Evolutionary conservation across 2,329 filamentous ascomycete species (phyloP).

Genomic region (Macrophomina phaseolina): DNA sequence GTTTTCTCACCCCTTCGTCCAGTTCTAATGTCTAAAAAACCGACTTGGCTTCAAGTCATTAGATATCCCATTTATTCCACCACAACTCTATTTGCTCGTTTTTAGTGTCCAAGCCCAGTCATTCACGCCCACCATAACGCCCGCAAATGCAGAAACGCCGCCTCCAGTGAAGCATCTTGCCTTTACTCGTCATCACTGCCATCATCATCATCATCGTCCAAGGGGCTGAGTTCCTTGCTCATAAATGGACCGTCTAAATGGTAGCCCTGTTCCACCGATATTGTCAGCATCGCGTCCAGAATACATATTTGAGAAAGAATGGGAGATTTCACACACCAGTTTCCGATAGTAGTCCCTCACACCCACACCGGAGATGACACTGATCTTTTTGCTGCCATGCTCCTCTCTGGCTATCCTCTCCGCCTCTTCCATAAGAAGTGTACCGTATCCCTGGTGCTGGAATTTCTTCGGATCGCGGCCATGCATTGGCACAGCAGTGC

Average conservation of each 20-base stretch:
- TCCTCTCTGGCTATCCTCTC: slow-evolving; percentile 94
- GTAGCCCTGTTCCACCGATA: slow-evolving; percentile 59
- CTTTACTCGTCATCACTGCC: slow-evolving; percentile 23
- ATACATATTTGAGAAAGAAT: no score
- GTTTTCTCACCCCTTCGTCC: no score
- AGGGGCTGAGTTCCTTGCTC: slow-evolving; percentile 44
- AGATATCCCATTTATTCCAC: background rate
- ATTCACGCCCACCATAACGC: background rate
- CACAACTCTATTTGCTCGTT: background rate
- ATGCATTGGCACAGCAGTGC: slow-evolving; percentile 95
- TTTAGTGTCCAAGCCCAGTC: background rate
- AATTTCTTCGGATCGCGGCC: slow-evolving; percentile 95
- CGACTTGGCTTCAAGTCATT: no score
- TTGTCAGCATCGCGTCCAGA: slow-evolving; percentile 41
- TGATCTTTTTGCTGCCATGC: slow-evolving; percentile 92
- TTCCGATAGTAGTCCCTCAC: slow-evolving; percentile 94
- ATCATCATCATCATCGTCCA: slow-evolving; percentile 17
- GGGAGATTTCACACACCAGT: slow-evolving; percentile 55
- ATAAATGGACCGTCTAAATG: slow-evolving; percentile 67
- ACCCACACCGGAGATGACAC: slow-evolving; percentile 96
- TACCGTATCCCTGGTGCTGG: slow-evolving; percentile 97
- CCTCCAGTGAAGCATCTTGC: no score
- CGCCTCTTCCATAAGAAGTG: slow-evolving; percentile 95
- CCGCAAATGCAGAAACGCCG: background rate
- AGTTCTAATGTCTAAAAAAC: no score